A percentile compares a stretch with the other conserved stretches of the same genome.
phyloP scores from a whole-genome alignment of 1,284 basidiomycete species.

The Moesziomyces parantarcticus region DNA sequence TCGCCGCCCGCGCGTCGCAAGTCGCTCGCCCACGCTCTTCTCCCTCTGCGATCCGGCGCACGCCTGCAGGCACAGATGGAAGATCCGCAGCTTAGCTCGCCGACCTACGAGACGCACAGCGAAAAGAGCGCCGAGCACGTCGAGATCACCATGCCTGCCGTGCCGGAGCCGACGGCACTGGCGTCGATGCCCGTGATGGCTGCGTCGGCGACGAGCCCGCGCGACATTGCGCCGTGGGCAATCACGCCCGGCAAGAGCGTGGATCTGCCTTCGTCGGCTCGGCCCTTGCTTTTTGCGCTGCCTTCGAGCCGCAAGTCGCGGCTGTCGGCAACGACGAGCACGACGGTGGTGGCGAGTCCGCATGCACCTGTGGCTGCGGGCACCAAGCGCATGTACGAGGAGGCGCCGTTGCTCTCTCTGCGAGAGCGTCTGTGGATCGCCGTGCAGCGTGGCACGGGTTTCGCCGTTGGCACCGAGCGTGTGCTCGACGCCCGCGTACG shows the following conservation, averaged over 20 bases:
- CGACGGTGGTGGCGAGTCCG: conserved; percentile 9
- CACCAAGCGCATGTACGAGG: conserved; percentile 23
- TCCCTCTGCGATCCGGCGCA: conserved; percentile 17
- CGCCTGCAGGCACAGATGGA: conserved; percentile 20
- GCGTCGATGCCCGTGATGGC: neutral
- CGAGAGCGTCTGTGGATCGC: conserved; percentile 24
- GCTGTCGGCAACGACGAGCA: conserved; percentile 25
- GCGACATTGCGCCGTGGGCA: conserved; percentile 33
- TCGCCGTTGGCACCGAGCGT: conserved; percentile 47
- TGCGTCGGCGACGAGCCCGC: conserved; percentile 3
- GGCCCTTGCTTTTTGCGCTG: conserved; percentile 23
- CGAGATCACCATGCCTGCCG: conserved; percentile 4
- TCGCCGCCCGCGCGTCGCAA: conserved; percentile 21
- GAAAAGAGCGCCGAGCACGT: conserved; percentile 11
- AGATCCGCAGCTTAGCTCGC: conserved; percentile 6
- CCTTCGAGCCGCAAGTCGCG: conserved; percentile 23
- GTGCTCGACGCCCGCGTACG: conserved; percentile 49
- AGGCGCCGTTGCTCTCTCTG: neutral
- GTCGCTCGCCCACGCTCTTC: conserved; percentile 15
- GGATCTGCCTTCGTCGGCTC: conserved; percentile 8
- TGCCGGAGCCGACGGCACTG: conserved; percentile 8
- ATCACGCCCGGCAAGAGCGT: conserved; percentile 6
- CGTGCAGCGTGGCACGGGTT: conserved; percentile 45
- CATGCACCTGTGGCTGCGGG: neutral
- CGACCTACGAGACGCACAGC: conserved; percentile 3